Evolutionary conservation across 2,329 filamentous ascomycete species (phyloP), one percentile per base, ranked within the genome.

Genomic region (Xylaria sp.): DNA sequence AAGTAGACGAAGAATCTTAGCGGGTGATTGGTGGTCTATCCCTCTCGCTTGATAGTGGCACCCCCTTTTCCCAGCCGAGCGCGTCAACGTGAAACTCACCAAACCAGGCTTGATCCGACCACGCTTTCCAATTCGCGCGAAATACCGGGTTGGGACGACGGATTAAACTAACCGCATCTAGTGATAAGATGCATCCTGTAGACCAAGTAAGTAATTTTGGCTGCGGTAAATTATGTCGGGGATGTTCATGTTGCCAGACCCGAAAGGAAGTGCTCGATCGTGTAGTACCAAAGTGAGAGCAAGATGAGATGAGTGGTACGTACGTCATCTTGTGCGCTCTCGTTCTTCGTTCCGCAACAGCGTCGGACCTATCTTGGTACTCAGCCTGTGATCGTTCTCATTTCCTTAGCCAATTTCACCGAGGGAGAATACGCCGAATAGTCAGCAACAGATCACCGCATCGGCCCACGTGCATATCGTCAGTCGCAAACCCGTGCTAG

Each of bases 71-170:
- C 33, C 29, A 15, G 15, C 27, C 33, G 15, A 13, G 29, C 40
- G 25, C 46, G 46, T 56, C 19, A 58, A 49, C 40, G 57, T 65
- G 62, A 65, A 65, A 65, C 62, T 41, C 40, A 15, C 21, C 29
- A 23, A n/a, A n/a, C n/a, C n/a, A n/a, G n/a, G n/a, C n/a, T n/a
- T n/a, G n/a, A n/a, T n/a, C n/a, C n/a, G n/a, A n/a, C n/a, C n/a
- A n/a, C n/a, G n/a, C n/a, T n/a, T n/a, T n/a, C n/a, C n/a, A n/a
- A n/a, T n/a, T n/a, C n/a, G n/a, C n/a, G n/a, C n/a, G n/a, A n/a
- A n/a, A n/a, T n/a, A n/a, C n/a, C n/a, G n/a, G n/a, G n/a, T n/a
- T n/a, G n/a, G n/a, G n/a, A n/a, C n/a, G n/a, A n/a, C n/a, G n/a
- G n/a, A n/a, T n/a, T n/a, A n/a, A n/a, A n/a, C n/a, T n/a, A n/a